Evolutionary conservation across 192 early-diverging fungal species (phyloP), one percentile per base, ranked within the genome.

Genomic region (Chytriomyces hyalinus): DNA sequence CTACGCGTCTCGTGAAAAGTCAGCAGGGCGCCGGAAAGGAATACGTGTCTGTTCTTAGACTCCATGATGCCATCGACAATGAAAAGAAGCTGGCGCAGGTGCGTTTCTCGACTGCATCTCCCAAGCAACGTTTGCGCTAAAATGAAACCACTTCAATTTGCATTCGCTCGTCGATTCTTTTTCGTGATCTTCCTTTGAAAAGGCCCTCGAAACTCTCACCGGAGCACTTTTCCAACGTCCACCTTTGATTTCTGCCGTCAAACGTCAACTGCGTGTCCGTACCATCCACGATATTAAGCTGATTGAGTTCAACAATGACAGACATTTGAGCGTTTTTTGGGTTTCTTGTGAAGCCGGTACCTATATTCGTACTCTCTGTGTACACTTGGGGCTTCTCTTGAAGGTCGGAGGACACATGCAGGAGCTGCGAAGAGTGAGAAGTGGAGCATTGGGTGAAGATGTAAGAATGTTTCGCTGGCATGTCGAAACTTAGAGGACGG

Each of bases 21-120:
- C 97, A 99, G 85, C 97, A 99, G 82, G 93, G 96, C 81, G 97
- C 97, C 57, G 97, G 97, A 84, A 98, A 99, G 84, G 97, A 99
- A 85, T 99, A 99, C 82, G 97, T 99, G 48, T 91, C 91, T 73
- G 91, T 99, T 11, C 85, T 99, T 57, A 92, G 97, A 60, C 92
- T 99, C 45, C 97, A 99, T 84, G 94, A 98, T 65, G 92, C 94
- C 50, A 83, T 99, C 70, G 96, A 95, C 61, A 90, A 88, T 47
- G 95, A 96, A 81, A 94, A 92, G 88, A 94, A 96, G 73, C 82
- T 98, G 59, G 83, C 89, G 51, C 88, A 92, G 84, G 86, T 87
- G 80, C 36, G 36, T 36, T 36, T 36, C 36, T 36, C 36, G 36
- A 36, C 36, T 36, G 36, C 36, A 36, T 36, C 1, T 4, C 36